A percentile compares a stretch with the other conserved stretches of the same genome.
Evolutionary conservation across 495 filamentous ascomycete species (phyloP).

Genomic region (Articulospora tetracladia): DNA sequence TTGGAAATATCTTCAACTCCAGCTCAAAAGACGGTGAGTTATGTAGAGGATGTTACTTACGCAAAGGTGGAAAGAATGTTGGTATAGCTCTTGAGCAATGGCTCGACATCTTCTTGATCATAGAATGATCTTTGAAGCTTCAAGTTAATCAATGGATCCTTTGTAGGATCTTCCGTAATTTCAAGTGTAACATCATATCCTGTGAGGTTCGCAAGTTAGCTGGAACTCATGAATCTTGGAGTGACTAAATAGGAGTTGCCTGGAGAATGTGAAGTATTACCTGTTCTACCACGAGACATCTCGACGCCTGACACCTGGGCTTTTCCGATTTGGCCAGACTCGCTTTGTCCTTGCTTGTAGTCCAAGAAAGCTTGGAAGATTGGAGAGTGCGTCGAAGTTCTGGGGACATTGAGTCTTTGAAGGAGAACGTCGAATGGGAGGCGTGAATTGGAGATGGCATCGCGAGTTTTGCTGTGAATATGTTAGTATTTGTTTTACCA

Average conservation of each 20-base stretch:
- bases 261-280: no score
- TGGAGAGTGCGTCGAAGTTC: slow-evolving; percentile 23
- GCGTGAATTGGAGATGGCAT: slow-evolving; percentile 21
- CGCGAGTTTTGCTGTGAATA: not conserved
- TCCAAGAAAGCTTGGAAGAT: slow-evolving; percentile 37
- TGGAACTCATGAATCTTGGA: no score
- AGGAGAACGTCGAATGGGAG: slow-evolving; percentile 45
- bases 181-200: not conserved
- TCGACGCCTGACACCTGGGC: no score
- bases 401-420: slow-evolving; percentile 17
- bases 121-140: not conserved
- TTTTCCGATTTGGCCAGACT: slow-evolving; percentile 6
- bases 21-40: no score
- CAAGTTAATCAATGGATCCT: not conserved
- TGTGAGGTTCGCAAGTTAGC: no score
- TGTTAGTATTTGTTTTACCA: not conserved
- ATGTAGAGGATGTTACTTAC: no score
- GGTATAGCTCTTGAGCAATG: not conserved
- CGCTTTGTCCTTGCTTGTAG: slow-evolving; percentile 26
- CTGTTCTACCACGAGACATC: no score
- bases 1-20: no score
- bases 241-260: no score
- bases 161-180: no score
- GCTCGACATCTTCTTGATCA: not conserved
- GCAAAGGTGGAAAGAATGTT: no score